Percentiles rank a stretch among this genome's conserved stretches.
phyloP scores from a whole-genome alignment of 345 rosid species.

The Rhodamnia rubescens region DNA sequence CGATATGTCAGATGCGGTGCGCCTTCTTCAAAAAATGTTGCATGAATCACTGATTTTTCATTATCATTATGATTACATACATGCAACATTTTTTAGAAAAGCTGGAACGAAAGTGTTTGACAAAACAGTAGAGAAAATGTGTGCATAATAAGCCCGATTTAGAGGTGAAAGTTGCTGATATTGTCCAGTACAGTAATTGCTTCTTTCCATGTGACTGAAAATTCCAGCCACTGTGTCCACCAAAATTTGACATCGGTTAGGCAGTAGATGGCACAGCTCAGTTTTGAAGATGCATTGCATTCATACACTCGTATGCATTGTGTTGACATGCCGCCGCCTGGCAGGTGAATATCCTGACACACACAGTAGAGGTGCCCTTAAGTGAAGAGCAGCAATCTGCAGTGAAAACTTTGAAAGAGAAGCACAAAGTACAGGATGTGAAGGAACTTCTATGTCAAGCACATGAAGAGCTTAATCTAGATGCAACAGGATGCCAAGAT shows the following conservation, averaged over 20 bases:
- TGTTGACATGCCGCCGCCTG: neutral
- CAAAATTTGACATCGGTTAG: neutral
- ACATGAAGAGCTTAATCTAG: neutral
- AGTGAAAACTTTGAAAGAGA: constrained; percentile 32
- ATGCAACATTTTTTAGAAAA: neutral
- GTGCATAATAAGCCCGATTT: neutral
- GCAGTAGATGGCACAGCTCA: neutral
- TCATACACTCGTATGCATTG: neutral
- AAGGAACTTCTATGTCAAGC: constrained; percentile 19
- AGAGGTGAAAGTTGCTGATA: neutral
- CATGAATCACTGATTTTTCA: neutral
- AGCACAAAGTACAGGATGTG: constrained; percentile 50
- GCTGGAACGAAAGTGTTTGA: neutral
- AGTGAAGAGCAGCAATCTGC: constrained; percentile 42
- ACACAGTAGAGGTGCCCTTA: constrained; percentile 43
- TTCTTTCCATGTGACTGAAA: neutral
- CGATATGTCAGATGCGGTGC: constrained; percentile 92
- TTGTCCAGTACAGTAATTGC: neutral
- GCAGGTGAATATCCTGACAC: constrained; percentile 78
- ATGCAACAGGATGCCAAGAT: neutral
- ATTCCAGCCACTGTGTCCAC: neutral
- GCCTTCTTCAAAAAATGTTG: neutral
- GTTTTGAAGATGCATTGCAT: neutral
- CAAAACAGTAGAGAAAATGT: neutral
- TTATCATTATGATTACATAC: too few species aligned